Percentiles rank a stretch among this genome's conserved stretches.
These are phyloP conservation scores for Capsicum pubescens DNA, from an alignment of 257 asterid genomes.

Conservation along the genomic window DNA sequence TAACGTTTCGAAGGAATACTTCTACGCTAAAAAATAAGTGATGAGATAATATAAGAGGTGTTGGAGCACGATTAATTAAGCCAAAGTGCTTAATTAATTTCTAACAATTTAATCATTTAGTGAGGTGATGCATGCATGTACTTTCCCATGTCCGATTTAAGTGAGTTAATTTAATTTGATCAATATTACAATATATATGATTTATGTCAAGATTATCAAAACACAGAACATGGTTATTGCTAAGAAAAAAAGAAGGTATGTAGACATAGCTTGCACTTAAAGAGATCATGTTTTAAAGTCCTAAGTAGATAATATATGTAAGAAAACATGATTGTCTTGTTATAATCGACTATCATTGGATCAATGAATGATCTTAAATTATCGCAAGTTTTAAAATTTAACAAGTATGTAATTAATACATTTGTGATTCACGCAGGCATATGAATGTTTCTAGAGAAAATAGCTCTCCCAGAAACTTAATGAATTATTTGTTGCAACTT, in stretches of 20 bases:
- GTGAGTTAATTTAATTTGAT: background rate
- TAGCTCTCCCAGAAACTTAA: background rate
- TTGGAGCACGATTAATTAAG: no score
- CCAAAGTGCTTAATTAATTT: background rate
- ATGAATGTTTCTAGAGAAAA: background rate
- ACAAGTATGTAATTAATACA: background rate
- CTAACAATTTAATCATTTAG: background rate
- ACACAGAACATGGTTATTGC: conserved; percentile 1
- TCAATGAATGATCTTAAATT: background rate
- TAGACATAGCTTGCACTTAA: background rate
- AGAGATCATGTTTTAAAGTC: background rate
- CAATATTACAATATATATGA: background rate
- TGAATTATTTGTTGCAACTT: background rate
- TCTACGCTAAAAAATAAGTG: background rate
- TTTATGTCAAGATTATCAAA: background rate
- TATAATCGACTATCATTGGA: background rate
- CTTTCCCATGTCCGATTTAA: background rate
- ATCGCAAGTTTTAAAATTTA: background rate
- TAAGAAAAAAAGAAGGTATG: background rate
- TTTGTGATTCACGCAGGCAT: background rate
- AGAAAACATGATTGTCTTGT: background rate
- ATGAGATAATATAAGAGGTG: no score
- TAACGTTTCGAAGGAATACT: background rate
- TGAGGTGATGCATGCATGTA: background rate
- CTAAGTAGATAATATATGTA: background rate